phyloP scores from a whole-genome alignment of 2,329 filamentous ascomycete genomes.

The Sporothrix humicola region DNA sequence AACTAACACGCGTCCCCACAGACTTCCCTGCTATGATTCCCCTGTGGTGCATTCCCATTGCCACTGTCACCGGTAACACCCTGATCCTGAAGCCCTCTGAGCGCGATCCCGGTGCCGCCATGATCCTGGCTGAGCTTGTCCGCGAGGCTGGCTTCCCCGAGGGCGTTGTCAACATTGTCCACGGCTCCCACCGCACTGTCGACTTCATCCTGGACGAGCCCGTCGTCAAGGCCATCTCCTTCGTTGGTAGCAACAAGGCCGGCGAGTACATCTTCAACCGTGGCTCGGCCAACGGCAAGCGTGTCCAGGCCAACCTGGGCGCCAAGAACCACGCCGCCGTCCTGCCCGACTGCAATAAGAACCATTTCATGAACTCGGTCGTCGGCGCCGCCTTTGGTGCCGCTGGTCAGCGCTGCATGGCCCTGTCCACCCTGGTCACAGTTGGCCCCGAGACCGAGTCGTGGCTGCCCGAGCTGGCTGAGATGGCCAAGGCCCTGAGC shows the following conservation, averaged over 20 bases:
- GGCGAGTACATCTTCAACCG: slow-evolving; percentile 84
- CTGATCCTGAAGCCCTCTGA: slow-evolving; percentile 86
- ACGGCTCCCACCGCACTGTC: slow-evolving; percentile 79
- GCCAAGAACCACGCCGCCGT: slow-evolving; percentile 89
- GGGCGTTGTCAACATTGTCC: slow-evolving; percentile 82
- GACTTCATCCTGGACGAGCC: slow-evolving; percentile 88
- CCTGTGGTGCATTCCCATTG: slow-evolving; percentile 87
- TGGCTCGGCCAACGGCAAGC: slow-evolving; percentile 83
- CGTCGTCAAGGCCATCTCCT: slow-evolving; percentile 83
- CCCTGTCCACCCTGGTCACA: slow-evolving; percentile 80
- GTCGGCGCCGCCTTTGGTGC: slow-evolving; percentile 84
- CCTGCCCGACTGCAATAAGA: slow-evolving; percentile 87
- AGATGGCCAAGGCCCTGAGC: slow-evolving; percentile 72
- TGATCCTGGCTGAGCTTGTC: slow-evolving; percentile 82
- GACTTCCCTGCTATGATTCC: slow-evolving; percentile 94
- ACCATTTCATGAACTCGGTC: slow-evolving; percentile 84
- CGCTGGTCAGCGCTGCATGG: slow-evolving; percentile 86
- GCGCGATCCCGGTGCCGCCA: slow-evolving; percentile 80
- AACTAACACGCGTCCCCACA: slow-evolving; percentile 43
- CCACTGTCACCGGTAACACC: slow-evolving; percentile 82
- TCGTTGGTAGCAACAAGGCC: slow-evolving; percentile 86
- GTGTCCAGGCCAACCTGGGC: slow-evolving; percentile 84
- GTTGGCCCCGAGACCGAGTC: slow-evolving; percentile 79
- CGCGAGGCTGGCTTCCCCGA: slow-evolving; percentile 81
- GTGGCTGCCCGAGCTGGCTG: slow-evolving; percentile 79